phyloP scores from a whole-genome alignment of 2,329 filamentous ascomycete species.

The Verticillium klebahnii region DNA sequence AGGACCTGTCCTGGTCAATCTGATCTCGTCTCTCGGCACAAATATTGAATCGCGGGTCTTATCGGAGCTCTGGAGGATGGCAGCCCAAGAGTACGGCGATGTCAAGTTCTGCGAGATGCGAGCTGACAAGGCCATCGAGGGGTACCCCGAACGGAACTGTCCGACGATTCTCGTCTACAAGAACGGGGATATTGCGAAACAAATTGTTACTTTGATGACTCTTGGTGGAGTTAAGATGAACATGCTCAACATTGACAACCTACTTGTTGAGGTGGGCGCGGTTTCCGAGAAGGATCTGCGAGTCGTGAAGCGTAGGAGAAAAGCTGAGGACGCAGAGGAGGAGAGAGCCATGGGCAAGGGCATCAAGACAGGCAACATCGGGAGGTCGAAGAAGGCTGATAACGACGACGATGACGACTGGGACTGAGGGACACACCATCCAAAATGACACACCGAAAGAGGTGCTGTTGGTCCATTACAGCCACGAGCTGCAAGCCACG shows the following conservation, averaged over 20 bases:
- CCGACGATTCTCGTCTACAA: slow-evolving; percentile 91
- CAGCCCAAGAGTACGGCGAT: slow-evolving; percentile 82
- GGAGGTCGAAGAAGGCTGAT: slow-evolving; percentile 37
- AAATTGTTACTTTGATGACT: slow-evolving; percentile 83
- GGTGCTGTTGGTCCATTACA: not conserved
- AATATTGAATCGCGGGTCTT: slow-evolving; percentile 84
- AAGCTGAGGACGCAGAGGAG: slow-evolving; percentile 57
- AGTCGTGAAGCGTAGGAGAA: slow-evolving; percentile 57
- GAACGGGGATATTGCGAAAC: slow-evolving; percentile 86
- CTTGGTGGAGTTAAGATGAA: slow-evolving; percentile 68
- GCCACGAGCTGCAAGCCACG: too few relatives aligned
- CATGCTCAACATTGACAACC: slow-evolving; percentile 70
- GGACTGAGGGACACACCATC: slow-evolving; percentile 39
- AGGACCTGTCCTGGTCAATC: slow-evolving; percentile 67
- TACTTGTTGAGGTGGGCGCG: slow-evolving; percentile 79
- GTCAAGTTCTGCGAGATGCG: slow-evolving; percentile 97
- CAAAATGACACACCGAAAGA: not conserved
- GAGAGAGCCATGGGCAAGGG: slow-evolving; percentile 42
- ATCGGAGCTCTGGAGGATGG: slow-evolving; percentile 78
- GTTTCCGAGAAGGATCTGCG: slow-evolving; percentile 75
- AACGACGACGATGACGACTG: slow-evolving; percentile 56
- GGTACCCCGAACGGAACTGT: slow-evolving; percentile 91
- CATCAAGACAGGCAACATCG: slow-evolving; percentile 46
- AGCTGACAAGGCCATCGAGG: slow-evolving; percentile 89
- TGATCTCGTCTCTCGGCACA: slow-evolving; percentile 71